Evolutionary conservation across 192 early-diverging fungal genomes (phyloP).

Genomic region (Coemansia sp.): DNA sequence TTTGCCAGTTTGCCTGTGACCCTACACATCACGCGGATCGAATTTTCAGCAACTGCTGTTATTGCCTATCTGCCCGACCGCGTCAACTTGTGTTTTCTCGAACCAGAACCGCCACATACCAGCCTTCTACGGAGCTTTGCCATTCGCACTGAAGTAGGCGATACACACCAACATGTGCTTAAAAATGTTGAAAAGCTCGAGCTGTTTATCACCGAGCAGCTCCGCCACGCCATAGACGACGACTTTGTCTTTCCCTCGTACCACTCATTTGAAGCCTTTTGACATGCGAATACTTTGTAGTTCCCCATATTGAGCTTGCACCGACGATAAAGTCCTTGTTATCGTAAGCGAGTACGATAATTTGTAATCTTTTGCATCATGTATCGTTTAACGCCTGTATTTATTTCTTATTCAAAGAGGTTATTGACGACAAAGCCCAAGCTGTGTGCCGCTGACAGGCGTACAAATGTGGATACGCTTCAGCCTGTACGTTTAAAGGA

Average conservation of each 20-base stretch:
- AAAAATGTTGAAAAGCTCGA: constrained; percentile 86
- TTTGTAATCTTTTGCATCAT: not conserved
- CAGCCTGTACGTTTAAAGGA: constrained; percentile 5
- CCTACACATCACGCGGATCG: constrained; percentile 67
- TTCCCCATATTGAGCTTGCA: not conserved
- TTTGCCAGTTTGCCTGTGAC: constrained; percentile 76
- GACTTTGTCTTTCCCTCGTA: constrained; percentile 80
- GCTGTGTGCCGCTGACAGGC: not conserved
- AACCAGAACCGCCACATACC: constrained; percentile 47
- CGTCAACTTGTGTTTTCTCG: constrained; percentile 73
- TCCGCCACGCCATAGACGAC: constrained; percentile 72
- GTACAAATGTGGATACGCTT: not conserved
- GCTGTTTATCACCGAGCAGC: constrained; percentile 74
- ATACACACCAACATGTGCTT: constrained; percentile 59
- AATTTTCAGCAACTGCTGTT: constrained; percentile 69
- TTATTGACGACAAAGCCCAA: not conserved
- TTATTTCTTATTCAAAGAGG: not conserved
- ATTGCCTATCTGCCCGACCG: constrained; percentile 67
- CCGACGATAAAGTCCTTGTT: not conserved
- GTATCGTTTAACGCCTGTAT: not conserved
- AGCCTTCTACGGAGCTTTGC: constrained; percentile 38
- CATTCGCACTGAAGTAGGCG: constrained; percentile 51
- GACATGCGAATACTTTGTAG: not conserved
- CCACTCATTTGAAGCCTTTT: constrained; percentile 59
- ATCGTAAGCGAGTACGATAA: not conserved